Evolutionary conservation across 495 filamentous ascomycete genomes (phyloP).

Genomic region (Penicillium roqueforti): DNA sequence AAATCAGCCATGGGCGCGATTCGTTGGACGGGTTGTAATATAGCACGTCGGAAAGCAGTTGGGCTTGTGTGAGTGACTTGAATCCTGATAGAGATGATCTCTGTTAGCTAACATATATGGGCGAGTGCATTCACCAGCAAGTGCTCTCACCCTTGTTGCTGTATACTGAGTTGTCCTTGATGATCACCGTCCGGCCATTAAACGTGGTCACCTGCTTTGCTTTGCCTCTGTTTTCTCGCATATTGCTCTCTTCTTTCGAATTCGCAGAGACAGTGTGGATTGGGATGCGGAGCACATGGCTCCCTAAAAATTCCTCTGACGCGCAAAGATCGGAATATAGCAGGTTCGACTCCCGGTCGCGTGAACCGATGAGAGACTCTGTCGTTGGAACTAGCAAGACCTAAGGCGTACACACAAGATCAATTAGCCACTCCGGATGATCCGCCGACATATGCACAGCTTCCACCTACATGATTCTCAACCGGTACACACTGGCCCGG

Average conservation of each 20-base stretch:
- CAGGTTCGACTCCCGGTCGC: slow-evolving; percentile 80
- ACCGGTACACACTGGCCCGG: slow-evolving; percentile 89
- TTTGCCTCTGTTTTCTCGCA: slow-evolving; percentile 88
- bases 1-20: slow-evolving; percentile 87
- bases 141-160: slow-evolving; percentile 80
- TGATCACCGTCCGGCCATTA: slow-evolving; percentile 88
- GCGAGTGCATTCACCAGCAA: not conserved
- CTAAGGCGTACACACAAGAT: slow-evolving; percentile 34
- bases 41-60: slow-evolving; percentile 78
- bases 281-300: slow-evolving; percentile 90
- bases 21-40: slow-evolving; percentile 83
- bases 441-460: slow-evolving; percentile 8
- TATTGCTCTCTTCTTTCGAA: slow-evolving; percentile 67
- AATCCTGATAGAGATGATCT: slow-evolving; percentile 57
- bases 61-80: slow-evolving; percentile 84
- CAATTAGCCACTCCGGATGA: slow-evolving; percentile 17
- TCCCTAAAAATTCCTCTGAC: slow-evolving; percentile 91
- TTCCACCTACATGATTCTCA: slow-evolving; percentile 70
- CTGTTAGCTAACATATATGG: slow-evolving; percentile 14
- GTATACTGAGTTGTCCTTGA: slow-evolving; percentile 91
- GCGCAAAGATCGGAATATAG: slow-evolving; percentile 74
- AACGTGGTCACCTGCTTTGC: slow-evolving; percentile 87
- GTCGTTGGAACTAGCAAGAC: slow-evolving; percentile 91
- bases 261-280: slow-evolving; percentile 46
- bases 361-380: slow-evolving; percentile 80